Conservation (phyloP, 2,329 filamentous ascomycete species). For the Annulohypoxylon truncatum region DNA sequence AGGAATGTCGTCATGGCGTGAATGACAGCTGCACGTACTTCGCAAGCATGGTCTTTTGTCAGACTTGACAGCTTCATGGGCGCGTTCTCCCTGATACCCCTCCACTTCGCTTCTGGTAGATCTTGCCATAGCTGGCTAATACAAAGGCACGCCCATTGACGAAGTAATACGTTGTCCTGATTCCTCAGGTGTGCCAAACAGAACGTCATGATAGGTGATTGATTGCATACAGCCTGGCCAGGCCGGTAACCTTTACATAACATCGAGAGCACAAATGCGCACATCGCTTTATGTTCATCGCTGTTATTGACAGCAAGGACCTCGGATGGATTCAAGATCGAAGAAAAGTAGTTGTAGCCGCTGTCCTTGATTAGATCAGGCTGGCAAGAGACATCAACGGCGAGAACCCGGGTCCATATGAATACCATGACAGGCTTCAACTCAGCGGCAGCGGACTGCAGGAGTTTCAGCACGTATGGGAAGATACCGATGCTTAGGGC, state of each 20-base stretch:
- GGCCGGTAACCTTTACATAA: conserved; percentile 95
- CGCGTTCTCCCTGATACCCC: conserved; percentile 89
- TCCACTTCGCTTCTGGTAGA: conserved; percentile 93
- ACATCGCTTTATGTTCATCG: conserved; percentile 98
- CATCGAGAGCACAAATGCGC: conserved; percentile 96
- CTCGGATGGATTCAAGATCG: conserved; percentile 86
- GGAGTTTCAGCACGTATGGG: conserved; percentile 95
- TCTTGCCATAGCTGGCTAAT: conserved; percentile 95
- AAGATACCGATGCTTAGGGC: conserved; percentile 98
- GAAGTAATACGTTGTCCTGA: conserved; percentile 84
- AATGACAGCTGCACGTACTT: conserved; percentile 92
- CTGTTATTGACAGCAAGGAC: conserved; percentile 86
- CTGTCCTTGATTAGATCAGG: conserved; percentile 95
- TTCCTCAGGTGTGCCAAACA: conserved; percentile 87
- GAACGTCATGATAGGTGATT: conserved; percentile 88
- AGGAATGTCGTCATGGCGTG: conserved; percentile 95
- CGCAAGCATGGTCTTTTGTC: conserved; percentile 86
- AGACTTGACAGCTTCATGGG: conserved; percentile 83
- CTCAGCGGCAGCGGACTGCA: conserved; percentile 94
- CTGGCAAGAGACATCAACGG: conserved; percentile 94
- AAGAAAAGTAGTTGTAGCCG: conserved; percentile 96
- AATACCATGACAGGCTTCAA: conserved; percentile 99
- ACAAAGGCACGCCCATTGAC: conserved; percentile 96
- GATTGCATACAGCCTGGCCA: conserved; percentile 90
- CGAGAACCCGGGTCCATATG: conserved; percentile 96